phyloP scores from a whole-genome alignment of 176 grass and related monocot species.

The Ampelocalamus luodianensis region DNA sequence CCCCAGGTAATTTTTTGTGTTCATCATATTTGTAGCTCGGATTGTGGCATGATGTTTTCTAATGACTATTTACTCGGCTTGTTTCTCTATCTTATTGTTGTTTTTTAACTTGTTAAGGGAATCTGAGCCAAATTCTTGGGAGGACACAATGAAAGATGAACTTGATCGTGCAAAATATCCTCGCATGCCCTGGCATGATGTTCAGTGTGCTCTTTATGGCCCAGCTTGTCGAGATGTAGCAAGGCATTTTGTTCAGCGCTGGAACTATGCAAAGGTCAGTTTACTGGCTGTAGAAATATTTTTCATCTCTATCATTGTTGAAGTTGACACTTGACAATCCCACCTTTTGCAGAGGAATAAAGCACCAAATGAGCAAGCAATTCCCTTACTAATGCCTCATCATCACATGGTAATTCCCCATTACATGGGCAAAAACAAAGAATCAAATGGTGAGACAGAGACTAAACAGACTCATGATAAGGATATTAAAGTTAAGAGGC shows the following conservation, averaged over 20 bases:
- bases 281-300: slow-evolving; percentile 13
- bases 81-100: slow-evolving; percentile 27
- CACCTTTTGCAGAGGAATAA: slow-evolving; percentile 72
- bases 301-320: slow-evolving; percentile 13
- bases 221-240: slow-evolving; percentile 82
- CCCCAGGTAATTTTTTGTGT: slow-evolving; percentile 57
- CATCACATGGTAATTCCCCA: slow-evolving; percentile 95
- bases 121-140: slow-evolving; percentile 92
- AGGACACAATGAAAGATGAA: slow-evolving; percentile 86
- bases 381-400: slow-evolving; percentile 87
- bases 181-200: slow-evolving; percentile 94
- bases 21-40: neutral
- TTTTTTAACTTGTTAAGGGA: slow-evolving; percentile 52
- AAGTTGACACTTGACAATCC: slow-evolving; percentile 34
- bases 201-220: slow-evolving; percentile 83
- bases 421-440: slow-evolving; percentile 67
- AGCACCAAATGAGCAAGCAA: slow-evolving; percentile 77
- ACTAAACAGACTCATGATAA: slow-evolving; percentile 38
- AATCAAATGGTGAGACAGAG: slow-evolving; percentile 36
- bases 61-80: slow-evolving; percentile 22
- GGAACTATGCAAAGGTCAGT: slow-evolving; percentile 83
- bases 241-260: slow-evolving; percentile 90
- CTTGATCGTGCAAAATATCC: slow-evolving; percentile 85
- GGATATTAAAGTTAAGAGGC: slow-evolving; percentile 44
- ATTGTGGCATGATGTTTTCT: slow-evolving; percentile 25